phyloP scores from a whole-genome alignment of 495 filamentous ascomycete species.

The Amorphotheca resinae region DNA sequence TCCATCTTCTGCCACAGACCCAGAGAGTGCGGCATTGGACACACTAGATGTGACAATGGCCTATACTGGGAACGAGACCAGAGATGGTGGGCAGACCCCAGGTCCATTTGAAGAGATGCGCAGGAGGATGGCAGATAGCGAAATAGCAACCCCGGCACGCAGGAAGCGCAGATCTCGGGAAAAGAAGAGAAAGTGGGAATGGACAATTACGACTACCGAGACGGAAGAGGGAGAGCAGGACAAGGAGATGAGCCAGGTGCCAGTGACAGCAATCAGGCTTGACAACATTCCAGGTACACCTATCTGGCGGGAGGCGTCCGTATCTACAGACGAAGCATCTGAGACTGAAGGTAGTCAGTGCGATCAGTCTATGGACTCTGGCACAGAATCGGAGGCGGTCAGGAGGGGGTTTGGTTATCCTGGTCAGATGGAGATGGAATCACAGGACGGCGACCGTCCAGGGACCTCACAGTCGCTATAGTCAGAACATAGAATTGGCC shows the following conservation, averaged over 20 bases:
- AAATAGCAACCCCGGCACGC: constrained; percentile 23
- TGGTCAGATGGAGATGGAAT: constrained; percentile 2
- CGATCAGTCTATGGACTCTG: constrained; percentile 1
- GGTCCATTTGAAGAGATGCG: constrained; percentile 47
- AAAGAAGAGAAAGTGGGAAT: constrained; percentile 24
- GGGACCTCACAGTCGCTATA: constrained; percentile 9
- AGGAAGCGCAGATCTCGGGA: constrained; percentile 29
- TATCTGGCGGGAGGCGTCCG: constrained; percentile 11
- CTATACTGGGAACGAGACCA: constrained; percentile 33
- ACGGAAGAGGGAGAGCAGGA: constrained; percentile 3
- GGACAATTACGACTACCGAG: constrained; percentile 16
- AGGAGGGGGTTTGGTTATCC: constrained; percentile 4
- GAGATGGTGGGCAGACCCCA: constrained; percentile 42
- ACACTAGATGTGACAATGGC: constrained; percentile 35
- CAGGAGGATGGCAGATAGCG: constrained; percentile 34
- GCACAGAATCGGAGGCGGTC: constrained; percentile 11
- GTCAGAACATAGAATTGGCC: neutral
- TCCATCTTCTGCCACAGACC: constrained; percentile 20
- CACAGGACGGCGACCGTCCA: constrained; percentile 4
- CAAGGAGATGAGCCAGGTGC: constrained; percentile 2
- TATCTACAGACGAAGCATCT: constrained; percentile 10
- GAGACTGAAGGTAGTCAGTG: constrained; percentile 9
- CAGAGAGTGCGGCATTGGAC: constrained; percentile 15
- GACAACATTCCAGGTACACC: constrained; percentile 14
- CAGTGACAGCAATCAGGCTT: constrained; percentile 11